Conservation (phyloP, 208 protist species). For the Leishmania arabica region DNA sequence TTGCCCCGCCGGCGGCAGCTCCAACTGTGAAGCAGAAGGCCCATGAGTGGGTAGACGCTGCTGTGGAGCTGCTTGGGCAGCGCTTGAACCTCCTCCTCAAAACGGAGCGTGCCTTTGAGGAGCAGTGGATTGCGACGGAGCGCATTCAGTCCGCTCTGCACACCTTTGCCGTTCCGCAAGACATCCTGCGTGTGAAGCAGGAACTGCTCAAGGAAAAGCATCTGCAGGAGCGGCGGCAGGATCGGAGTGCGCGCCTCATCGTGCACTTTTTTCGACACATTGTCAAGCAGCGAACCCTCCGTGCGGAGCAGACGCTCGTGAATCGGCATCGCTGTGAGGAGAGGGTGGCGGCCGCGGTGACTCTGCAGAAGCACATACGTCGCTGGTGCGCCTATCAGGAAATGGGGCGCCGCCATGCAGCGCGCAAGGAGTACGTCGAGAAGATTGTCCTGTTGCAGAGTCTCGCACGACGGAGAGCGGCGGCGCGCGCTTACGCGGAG, state of each 20-base stretch:
- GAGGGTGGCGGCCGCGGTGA: conserved; percentile 39
- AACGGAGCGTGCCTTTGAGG: conserved; percentile 66
- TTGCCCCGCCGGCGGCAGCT: conserved; percentile 24
- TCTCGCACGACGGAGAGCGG: conserved; percentile 39
- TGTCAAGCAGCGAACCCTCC: conserved; percentile 27
- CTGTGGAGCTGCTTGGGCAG: conserved; percentile 54
- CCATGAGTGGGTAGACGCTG: conserved; percentile 32
- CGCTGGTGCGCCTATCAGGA: conserved; percentile 66
- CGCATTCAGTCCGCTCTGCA: conserved; percentile 54
- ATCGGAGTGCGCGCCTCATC: conserved; percentile 58
- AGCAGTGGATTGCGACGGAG: conserved; percentile 69
- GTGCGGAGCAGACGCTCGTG: conserved; percentile 7
- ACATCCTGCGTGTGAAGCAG: conserved; percentile 53
- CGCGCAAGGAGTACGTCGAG: conserved; percentile 32
- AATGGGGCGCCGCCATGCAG: conserved; percentile 30
- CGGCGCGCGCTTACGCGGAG: conserved; percentile 20
- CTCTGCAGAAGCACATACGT: conserved; percentile 69
- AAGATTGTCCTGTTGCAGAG: conserved; percentile 54
- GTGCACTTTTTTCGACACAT: conserved; percentile 60
- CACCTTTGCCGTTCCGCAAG: conserved; percentile 61
- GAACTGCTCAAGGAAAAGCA: conserved; percentile 33
- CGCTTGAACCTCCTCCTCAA: conserved; percentile 55
- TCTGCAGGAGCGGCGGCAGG: conserved; percentile 34
- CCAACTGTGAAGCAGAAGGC: conserved; percentile 38
- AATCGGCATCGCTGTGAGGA: conserved; percentile 31